Percentiles rank a stretch among this genome's conserved stretches.
Conservation (phyloP, 495 filamentous ascomycete species). For the Hypoxylon subgilvum region DNA sequence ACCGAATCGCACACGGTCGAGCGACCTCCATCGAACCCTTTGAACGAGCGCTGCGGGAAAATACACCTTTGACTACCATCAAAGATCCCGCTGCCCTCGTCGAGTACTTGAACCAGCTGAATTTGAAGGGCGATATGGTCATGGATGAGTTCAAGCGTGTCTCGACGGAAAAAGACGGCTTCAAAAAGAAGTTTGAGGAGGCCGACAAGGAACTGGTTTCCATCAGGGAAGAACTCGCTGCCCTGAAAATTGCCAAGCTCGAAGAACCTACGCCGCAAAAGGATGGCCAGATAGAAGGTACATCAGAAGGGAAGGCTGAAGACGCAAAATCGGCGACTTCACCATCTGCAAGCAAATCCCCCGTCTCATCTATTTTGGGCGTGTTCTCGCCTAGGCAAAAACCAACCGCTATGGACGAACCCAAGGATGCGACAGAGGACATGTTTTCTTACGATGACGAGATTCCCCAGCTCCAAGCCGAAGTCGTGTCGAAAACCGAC, state of each 20-base stretch:
- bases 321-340: slow-evolving; percentile 18
- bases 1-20: slow-evolving; percentile 85
- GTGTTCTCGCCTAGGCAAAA: slow-evolving; percentile 58
- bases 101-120: slow-evolving; percentile 92
- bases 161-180: slow-evolving; percentile 77
- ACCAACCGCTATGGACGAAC: slow-evolving; percentile 44
- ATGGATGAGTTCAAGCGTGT: slow-evolving; percentile 91
- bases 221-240: slow-evolving; percentile 51
- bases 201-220: slow-evolving; percentile 68
- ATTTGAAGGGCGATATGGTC: slow-evolving; percentile 84
- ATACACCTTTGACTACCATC: slow-evolving; percentile 88
- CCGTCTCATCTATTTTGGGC: slow-evolving; percentile 46
- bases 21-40: slow-evolving; percentile 88
- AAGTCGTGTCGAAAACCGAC: slow-evolving; percentile 59
- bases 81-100: slow-evolving; percentile 81
- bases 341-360: slow-evolving; percentile 45
- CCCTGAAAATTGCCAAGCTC: slow-evolving; percentile 31
- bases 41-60: slow-evolving; percentile 85
- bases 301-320: slow-evolving; percentile 7
- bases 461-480: slow-evolving; percentile 67
- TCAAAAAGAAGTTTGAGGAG: slow-evolving; percentile 75
- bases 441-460: slow-evolving; percentile 86
- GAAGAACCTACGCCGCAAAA: slow-evolving; percentile 21
- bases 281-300: slow-evolving; percentile 2
- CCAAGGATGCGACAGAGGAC: slow-evolving; percentile 65